These are phyloP conservation scores for Oemleria cerasiformis DNA, from an alignment of 306 rosid genomes.

Conservation along the genomic window DNA sequence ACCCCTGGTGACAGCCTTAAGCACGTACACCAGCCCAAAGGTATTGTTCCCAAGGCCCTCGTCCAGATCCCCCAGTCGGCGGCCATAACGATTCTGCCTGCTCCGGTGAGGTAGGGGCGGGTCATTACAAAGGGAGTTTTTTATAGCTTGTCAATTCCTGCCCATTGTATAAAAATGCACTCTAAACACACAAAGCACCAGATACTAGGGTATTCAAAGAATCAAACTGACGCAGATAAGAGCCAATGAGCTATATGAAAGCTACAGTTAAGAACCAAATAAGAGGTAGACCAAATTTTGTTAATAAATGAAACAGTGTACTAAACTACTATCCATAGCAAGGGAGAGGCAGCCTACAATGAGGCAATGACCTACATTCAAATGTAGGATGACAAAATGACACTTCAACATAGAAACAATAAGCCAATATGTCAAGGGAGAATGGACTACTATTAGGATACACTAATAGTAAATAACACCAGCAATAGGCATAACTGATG, in stretches of 20 bases:
- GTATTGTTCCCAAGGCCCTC: too few relatives aligned
- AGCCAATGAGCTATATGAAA: too few relatives aligned
- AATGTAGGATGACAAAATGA: background rate
- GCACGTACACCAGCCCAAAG: too few relatives aligned
- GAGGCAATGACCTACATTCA: constrained; percentile 1
- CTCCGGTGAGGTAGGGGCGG: too few relatives aligned
- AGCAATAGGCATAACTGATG: background rate
- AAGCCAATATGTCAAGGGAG: constrained; percentile 1
- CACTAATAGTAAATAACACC: constrained; percentile 1
- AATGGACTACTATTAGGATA: background rate
- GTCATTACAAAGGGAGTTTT: too few relatives aligned
- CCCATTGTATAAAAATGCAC: too few relatives aligned
- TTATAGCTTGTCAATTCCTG: too few relatives aligned
- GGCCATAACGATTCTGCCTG: too few relatives aligned
- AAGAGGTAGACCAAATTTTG: background rate
- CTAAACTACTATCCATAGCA: background rate
- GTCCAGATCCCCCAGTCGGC: too few relatives aligned
- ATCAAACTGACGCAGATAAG: background rate
- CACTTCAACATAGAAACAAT: constrained; percentile 1
- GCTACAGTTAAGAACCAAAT: background rate
- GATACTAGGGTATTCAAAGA: background rate
- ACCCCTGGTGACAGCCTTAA: too few relatives aligned
- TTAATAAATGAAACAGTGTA: background rate
- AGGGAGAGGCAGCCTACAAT: background rate
- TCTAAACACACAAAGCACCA: background rate